A percentile compares a stretch with the other conserved stretches of the same genome.
Conservation (phyloP, 495 filamentous ascomycete genomes). For the Lepidopterella palustris region DNA sequence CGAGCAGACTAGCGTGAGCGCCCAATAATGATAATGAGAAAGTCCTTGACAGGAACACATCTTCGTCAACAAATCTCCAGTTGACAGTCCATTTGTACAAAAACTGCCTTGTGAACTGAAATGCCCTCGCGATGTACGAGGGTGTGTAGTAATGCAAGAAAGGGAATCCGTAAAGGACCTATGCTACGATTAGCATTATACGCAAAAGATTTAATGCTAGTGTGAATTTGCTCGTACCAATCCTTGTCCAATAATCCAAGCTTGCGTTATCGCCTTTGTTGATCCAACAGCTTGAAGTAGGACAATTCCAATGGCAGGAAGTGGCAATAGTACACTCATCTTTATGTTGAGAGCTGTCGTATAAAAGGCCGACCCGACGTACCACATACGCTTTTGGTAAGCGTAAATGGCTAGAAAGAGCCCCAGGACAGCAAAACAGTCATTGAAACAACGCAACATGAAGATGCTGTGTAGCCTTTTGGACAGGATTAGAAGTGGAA, state of each 20-base stretch:
- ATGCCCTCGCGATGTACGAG: conserved; percentile 73
- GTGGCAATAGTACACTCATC: conserved; percentile 79
- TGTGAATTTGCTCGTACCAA: no score
- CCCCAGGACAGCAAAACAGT: conserved; percentile 75
- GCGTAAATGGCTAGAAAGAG: conserved; percentile 74
- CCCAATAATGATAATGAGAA: conserved; percentile 65
- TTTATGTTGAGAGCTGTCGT: conserved; percentile 79
- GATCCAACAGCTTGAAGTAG: conserved; percentile 64
- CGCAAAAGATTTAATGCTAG: not conserved
- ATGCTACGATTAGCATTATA: conserved; percentile 8
- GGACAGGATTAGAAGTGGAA: conserved; percentile 80
- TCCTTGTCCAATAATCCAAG: conserved; percentile 60
- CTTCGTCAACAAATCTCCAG: conserved; percentile 86
- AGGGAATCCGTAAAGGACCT: conserved; percentile 63
- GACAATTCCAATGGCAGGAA: conserved; percentile 70
- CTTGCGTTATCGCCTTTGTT: conserved; percentile 55
- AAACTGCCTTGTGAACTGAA: conserved; percentile 84
- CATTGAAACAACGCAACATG: conserved; percentile 89
- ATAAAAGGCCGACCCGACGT: conserved; percentile 63
- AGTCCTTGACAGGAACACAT: conserved; percentile 65
- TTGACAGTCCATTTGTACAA: conserved; percentile 98
- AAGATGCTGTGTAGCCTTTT: conserved; percentile 93
- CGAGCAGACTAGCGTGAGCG: conserved; percentile 60
- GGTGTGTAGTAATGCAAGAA: conserved; percentile 62
- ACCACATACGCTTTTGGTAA: conserved; percentile 67